A percentile compares a stretch with the other conserved stretches of the same genome.
Conservation (phyloP, 768 basidiomycete genomes). For the Podaxis sp. region DNA sequence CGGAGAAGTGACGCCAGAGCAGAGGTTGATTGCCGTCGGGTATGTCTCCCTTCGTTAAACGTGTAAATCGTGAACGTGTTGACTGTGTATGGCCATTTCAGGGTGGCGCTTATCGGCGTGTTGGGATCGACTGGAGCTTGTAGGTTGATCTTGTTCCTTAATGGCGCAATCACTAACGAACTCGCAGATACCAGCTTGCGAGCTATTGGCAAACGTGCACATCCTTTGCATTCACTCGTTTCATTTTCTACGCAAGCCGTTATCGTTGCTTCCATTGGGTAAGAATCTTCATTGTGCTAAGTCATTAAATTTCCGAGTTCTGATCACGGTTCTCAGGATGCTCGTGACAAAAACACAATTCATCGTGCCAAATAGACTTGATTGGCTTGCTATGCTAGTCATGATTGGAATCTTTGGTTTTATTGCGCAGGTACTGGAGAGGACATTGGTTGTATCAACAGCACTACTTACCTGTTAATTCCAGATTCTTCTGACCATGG, state of each 20-base stretch:
- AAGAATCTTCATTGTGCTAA: constrained; percentile 7
- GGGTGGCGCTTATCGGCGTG: constrained; percentile 64
- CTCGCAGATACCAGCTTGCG: constrained; percentile 35
- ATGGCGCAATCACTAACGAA: neutral
- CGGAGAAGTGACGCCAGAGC: constrained; percentile 25
- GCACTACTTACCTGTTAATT: neutral
- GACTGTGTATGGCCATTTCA: constrained; percentile 17
- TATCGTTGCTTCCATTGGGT: constrained; percentile 28
- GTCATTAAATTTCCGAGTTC: neutral
- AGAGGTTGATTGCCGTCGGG: constrained; percentile 59
- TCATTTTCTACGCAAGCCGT: constrained; percentile 60
- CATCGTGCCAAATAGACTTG: constrained; percentile 36
- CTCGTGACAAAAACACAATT: constrained; percentile 29
- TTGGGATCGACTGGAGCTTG: constrained; percentile 64
- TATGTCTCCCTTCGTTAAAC: constrained; percentile 21
- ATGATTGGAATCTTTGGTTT: constrained; percentile 48
- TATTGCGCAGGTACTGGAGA: constrained; percentile 33
- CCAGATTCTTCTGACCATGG: constrained; percentile 28
- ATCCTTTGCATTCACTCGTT: constrained; percentile 61
- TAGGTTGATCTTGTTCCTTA: constrained; percentile 27
- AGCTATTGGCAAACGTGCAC: constrained; percentile 67
- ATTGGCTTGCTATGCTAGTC: constrained; percentile 37
- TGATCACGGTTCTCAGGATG: constrained; percentile 31
- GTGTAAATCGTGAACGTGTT: neutral
- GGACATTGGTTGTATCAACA: neutral